Conservation (phyloP, 371 early-diverging fungal species). For the Dipsacomyces acuminosporus region DNA sequence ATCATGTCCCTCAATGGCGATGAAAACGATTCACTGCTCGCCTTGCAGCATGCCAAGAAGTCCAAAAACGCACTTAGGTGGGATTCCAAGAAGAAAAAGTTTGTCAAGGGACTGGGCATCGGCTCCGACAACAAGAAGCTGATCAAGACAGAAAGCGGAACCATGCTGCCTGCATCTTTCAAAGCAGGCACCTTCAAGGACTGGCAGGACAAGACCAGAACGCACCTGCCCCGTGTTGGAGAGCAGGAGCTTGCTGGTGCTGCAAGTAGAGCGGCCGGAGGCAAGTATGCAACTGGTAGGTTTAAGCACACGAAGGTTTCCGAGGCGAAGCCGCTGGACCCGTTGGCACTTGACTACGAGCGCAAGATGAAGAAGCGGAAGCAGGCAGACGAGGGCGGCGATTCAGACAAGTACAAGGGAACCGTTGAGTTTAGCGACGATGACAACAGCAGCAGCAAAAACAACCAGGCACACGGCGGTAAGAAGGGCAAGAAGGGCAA, state of each 20-base stretch:
- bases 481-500: slow-evolving; percentile 6
- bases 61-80: slow-evolving; percentile 62
- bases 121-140: slow-evolving; percentile 96
- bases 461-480: background rate
- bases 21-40: slow-evolving; percentile 62
- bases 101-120: slow-evolving; percentile 72
- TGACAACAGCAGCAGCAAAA: slow-evolving; percentile 55
- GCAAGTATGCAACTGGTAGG: slow-evolving; percentile 44
- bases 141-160: slow-evolving; percentile 88
- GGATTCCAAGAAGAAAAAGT: slow-evolving; percentile 93
- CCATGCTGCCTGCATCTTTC: slow-evolving; percentile 82
- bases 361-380: slow-evolving; percentile 63
- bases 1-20: slow-evolving; percentile 80
- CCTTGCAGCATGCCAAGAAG: slow-evolving; percentile 29
- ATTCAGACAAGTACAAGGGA: slow-evolving; percentile 33
- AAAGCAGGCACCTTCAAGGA: slow-evolving; percentile 72
- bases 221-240: slow-evolving; percentile 75
- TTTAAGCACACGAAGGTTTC: slow-evolving; percentile 62
- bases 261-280: slow-evolving; percentile 5
- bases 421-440: slow-evolving; percentile 48
- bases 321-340: slow-evolving; percentile 60
- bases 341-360: slow-evolving; percentile 58
- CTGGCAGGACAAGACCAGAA: slow-evolving; percentile 85
- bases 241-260: slow-evolving; percentile 70
- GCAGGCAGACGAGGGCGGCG: slow-evolving; percentile 31